Conservation (phyloP, 495 filamentous ascomycete genomes). For the Oleoguttula mirabilis region DNA sequence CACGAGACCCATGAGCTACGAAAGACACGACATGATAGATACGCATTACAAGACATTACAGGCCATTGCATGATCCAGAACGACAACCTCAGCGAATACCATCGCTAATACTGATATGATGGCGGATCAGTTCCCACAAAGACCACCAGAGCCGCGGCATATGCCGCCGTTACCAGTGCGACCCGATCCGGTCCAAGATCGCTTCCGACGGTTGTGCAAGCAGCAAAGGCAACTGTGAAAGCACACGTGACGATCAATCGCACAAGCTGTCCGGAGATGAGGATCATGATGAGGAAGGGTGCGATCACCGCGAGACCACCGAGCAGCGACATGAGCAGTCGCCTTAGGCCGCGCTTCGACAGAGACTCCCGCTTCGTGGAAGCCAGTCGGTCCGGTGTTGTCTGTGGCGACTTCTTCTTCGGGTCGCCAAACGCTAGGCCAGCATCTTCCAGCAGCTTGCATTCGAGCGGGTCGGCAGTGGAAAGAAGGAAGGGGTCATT, state of each 20-base stretch:
- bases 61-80: too few relatives aligned
- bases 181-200: constrained; percentile 6
- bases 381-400: not conserved
- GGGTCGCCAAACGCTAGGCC: constrained; percentile 3
- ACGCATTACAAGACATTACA: too few relatives aligned
- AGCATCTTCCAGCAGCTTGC: constrained; percentile 12
- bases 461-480: constrained; percentile 4
- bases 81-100: too few relatives aligned
- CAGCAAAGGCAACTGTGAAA: constrained; percentile 8
- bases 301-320: constrained; percentile 8
- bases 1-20: too few relatives aligned
- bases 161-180: constrained; percentile 4
- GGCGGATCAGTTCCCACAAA: constrained; percentile 8
- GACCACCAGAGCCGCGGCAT: constrained; percentile 9
- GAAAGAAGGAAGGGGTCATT: constrained; percentile 10
- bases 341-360: not conserved
- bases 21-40: too few relatives aligned
- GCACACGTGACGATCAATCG: constrained; percentile 1
- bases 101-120: too few relatives aligned
- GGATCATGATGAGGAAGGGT: constrained; percentile 9
- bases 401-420: not conserved
- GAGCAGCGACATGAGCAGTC: constrained; percentile 5
- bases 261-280: not conserved
- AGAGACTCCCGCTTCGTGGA: not conserved
- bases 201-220: not conserved